Base-by-base conservation (phyloP, 805 yeast genomes). In the Suhomyces tanzawaensis region DNA sequence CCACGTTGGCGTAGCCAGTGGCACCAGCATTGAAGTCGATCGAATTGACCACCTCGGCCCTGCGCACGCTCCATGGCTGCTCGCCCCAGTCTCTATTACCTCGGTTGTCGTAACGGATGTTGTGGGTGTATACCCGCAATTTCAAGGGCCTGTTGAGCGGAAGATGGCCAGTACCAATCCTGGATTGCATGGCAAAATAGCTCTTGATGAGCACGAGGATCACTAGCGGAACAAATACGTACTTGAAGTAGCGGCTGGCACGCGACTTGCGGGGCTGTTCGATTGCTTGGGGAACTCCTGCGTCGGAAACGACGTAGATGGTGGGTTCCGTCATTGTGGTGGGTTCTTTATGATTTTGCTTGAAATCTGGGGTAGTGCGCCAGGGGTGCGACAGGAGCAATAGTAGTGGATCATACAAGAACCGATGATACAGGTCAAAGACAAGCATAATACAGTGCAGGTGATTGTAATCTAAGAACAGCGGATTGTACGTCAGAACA, bases 1-100 rank as follows among this genome's bases (percentile, higher is more conserved):
- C 76, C 11, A 76, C 61, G 6, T 70, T 54, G 11, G 65, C 58
- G 23, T 48, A 39, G 22, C 48, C 52, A 33, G 40, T 42, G 1
- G 43, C 41, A 4, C 46, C 51, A 15, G 66, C 61, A 42, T 67
- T 55, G 53, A 67, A 67, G 40, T 57, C 54, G 28, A 77, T 75
- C 12, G 72, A 62, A 23, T 63, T 51, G 12, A 61, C 53, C 5
- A 76, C 58, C 5, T 60, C 63, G 2, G 44, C 47, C 42, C 62
- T 62, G 23, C 82, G 63, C 13, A 47, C 55, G 3, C 42, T 41
- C 82, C 82, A 77, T 1, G 64, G 64, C 36, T 50, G 47, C 49
- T 77, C 83, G 12, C 65, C 66, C 5, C 51, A 44, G 28, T 49
- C 66, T 0, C 58, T 53, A 18, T 52, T 42, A 13, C 49, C 40